Conservation (phyloP, 78 protist species). For the Paratrimastix pyriformis region DNA sequence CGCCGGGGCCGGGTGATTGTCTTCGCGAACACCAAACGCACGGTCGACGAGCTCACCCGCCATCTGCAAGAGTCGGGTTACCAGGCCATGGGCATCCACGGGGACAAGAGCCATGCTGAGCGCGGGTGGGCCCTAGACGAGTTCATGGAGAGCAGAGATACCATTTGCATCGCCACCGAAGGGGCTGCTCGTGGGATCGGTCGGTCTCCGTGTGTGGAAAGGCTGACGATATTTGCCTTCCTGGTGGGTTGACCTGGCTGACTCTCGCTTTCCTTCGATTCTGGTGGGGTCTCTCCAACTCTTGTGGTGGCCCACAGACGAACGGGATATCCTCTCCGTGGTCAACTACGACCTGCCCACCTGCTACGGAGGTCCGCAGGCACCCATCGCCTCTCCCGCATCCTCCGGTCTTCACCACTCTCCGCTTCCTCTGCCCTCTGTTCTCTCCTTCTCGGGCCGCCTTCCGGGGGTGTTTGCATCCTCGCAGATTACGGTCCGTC, state of each 20-base stretch:
- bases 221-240: too few species aligned
- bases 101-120: constrained; percentile 77
- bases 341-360: constrained; percentile 16
- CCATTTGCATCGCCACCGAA: constrained; percentile 73
- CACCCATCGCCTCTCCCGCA: too few species aligned
- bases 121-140: constrained; percentile 47
- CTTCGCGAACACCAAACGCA: constrained; percentile 65
- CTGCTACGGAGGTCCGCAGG: not conserved
- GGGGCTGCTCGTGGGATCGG: constrained; percentile 80
- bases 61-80: constrained; percentile 28
- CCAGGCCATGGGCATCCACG: constrained; percentile 75
- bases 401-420: too few species aligned
- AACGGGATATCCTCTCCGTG: not conserved
- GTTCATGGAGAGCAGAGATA: constrained; percentile 35
- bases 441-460: too few species aligned
- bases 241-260: not conserved
- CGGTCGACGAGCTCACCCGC: constrained; percentile 39
- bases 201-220: too few species aligned
- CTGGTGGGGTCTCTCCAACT: too few species aligned
- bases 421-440: too few species aligned
- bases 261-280: not conserved
- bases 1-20: constrained; percentile 47
- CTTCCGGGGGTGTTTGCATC: too few species aligned
- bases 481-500: too few species aligned
- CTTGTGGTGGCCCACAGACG: constrained; percentile 5